These are phyloP conservation scores for Botryobasidium botryosum DNA, from an alignment of 768 basidiomycete species.

Conservation along the genomic window DNA sequence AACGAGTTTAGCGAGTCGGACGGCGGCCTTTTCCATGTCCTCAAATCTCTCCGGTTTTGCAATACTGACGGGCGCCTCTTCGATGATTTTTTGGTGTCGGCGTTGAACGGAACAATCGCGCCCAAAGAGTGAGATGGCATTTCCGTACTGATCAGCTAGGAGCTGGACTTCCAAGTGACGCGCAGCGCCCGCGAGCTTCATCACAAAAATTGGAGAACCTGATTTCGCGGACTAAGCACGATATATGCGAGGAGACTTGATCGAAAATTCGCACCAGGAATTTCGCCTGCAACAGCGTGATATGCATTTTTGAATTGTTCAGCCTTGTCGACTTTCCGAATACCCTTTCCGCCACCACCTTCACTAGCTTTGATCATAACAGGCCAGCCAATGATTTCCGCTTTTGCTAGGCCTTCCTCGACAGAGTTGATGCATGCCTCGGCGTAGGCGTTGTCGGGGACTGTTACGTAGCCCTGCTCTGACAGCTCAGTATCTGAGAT, in stretches of 20 bases:
- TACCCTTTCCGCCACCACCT: slow-evolving; percentile 98
- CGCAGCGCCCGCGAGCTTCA: slow-evolving; percentile 97
- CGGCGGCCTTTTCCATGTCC: slow-evolving; percentile 98
- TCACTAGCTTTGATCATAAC: slow-evolving; percentile 99
- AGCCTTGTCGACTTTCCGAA: slow-evolving; percentile 76
- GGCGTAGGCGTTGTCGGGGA: slow-evolving; percentile 79
- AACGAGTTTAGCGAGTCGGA: slow-evolving; percentile 93
- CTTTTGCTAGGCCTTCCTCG: slow-evolving; percentile 69
- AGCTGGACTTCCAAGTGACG: slow-evolving; percentile 97
- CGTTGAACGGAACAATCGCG: slow-evolving; percentile 99
- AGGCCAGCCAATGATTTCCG: slow-evolving; percentile 85
- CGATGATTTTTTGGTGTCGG: slow-evolving; percentile 99
- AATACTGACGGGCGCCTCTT: slow-evolving; percentile 98
- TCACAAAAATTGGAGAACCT: slow-evolving; percentile 98
- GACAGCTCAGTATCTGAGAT: slow-evolving; percentile 76
- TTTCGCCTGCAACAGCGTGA: slow-evolving; percentile 86
- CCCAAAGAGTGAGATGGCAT: slow-evolving; percentile 96
- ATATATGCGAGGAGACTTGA: not conserved
- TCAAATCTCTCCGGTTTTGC: slow-evolving; percentile 84
- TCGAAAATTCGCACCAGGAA: slow-evolving; percentile 68
- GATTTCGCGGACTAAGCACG: slow-evolving; percentile 17
- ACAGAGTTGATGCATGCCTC: slow-evolving; percentile 78
- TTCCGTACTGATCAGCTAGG: slow-evolving; percentile 97
- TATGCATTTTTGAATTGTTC: slow-evolving; percentile 90
- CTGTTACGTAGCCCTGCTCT: slow-evolving; percentile 77